phyloP scores from a whole-genome alignment of 805 yeast species.

The Hagleromyces aurorensis region DNA sequence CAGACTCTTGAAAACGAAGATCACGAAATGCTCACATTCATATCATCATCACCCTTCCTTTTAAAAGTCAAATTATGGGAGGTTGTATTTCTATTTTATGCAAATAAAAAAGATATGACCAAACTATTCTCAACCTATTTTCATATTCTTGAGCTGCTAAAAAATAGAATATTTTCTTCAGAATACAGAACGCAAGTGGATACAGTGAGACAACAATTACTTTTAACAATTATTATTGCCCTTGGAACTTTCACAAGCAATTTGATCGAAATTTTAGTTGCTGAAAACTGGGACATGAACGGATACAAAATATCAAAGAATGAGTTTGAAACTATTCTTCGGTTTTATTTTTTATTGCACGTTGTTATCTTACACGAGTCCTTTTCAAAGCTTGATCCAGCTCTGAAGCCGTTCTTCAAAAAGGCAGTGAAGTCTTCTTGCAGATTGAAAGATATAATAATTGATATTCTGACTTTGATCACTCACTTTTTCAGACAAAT shows the following conservation, averaged over 20 bases:
- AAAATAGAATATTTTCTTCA: constrained; percentile 28
- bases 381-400: constrained; percentile 33
- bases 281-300: constrained; percentile 32
- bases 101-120: constrained; percentile 21
- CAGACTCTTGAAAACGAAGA: constrained; percentile 29
- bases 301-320: background rate
- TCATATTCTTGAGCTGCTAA: constrained; percentile 39
- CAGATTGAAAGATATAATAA: constrained; percentile 39
- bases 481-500: constrained; percentile 11
- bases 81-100: constrained; percentile 52
- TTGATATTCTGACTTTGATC: constrained; percentile 24
- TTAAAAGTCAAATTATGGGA: constrained; percentile 71
- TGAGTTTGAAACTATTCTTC: constrained; percentile 20
- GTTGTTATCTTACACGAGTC: constrained; percentile 48
- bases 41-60: constrained; percentile 54
- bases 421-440: constrained; percentile 38
- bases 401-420: constrained; percentile 35
- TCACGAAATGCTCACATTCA: constrained; percentile 50
- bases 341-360: constrained; percentile 37
- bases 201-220: constrained; percentile 33
- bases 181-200: constrained; percentile 18
- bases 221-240: constrained; percentile 46
- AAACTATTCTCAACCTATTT: constrained; percentile 45
- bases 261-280: constrained; percentile 25
- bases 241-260: constrained; percentile 44